A percentile compares a stretch with the other conserved stretches of the same genome.
Conservation (phyloP, 768 basidiomycete genomes). For the Suillus clintonianus region DNA sequence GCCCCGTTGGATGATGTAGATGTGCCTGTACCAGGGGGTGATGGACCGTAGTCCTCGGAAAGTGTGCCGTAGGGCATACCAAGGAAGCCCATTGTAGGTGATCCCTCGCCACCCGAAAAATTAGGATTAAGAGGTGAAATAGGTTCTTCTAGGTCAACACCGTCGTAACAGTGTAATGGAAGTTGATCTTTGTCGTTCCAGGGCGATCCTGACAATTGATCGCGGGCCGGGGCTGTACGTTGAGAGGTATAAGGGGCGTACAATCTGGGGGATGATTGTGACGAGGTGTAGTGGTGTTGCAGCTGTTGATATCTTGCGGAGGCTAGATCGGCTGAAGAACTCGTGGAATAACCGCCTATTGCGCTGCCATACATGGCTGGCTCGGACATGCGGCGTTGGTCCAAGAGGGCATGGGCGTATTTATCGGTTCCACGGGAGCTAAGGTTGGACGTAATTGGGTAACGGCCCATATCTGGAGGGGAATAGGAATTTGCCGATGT, state of each 20-base stretch:
- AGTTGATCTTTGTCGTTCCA: slow-evolving; percentile 34
- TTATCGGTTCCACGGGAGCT: slow-evolving; percentile 38
- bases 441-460: slow-evolving; percentile 34
- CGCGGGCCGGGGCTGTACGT: slow-evolving; percentile 49
- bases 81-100: slow-evolving; percentile 34
- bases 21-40: slow-evolving; percentile 63
- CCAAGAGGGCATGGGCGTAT: slow-evolving; percentile 41
- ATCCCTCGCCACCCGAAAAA: slow-evolving; percentile 46
- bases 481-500: slow-evolving; percentile 40
- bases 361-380: slow-evolving; percentile 51
- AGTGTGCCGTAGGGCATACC: slow-evolving; percentile 44
- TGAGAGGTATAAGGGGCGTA: slow-evolving; percentile 40
- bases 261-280: slow-evolving; percentile 34
- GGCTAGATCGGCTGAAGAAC: slow-evolving; percentile 30
- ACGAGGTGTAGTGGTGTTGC: slow-evolving; percentile 40
- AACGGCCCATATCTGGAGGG: slow-evolving; percentile 42
- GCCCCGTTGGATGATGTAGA: slow-evolving; percentile 52
- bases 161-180: slow-evolving; percentile 35
- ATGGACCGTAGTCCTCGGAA: slow-evolving; percentile 56
- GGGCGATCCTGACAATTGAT: slow-evolving; percentile 35
- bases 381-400: slow-evolving; percentile 72
- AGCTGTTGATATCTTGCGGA: slow-evolving; percentile 43
- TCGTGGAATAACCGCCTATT: slow-evolving; percentile 37
- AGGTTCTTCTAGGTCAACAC: slow-evolving; percentile 45
- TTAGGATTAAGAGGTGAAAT: slow-evolving; percentile 57